Evolutionary conservation across 345 rosid genomes (phyloP).

Genomic region (Citrus cavaleriei): DNA sequence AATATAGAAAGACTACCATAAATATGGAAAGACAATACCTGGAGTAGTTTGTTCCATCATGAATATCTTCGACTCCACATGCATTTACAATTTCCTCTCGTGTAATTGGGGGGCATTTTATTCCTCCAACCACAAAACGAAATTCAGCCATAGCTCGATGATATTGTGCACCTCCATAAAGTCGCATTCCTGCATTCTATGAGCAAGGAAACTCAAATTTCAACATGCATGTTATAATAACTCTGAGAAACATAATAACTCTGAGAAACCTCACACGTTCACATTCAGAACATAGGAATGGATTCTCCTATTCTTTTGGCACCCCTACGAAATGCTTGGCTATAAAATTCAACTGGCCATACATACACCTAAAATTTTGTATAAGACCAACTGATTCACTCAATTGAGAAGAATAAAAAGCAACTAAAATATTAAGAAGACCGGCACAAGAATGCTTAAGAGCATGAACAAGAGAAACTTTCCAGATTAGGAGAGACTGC

Average conservation of each 20-base stretch:
- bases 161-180: slow-evolving; percentile 96
- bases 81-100: slow-evolving; percentile 96
- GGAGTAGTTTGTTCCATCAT: slow-evolving; percentile 95
- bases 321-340: not conserved
- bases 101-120: slow-evolving; percentile 85
- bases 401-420: no score
- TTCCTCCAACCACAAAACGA: slow-evolving; percentile 89
- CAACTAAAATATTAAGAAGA: not conserved
- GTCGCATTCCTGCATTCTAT: slow-evolving; percentile 95
- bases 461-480: not conserved
- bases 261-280: not conserved
- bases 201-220: not conserved
- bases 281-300: not conserved
- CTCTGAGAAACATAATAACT: not conserved
- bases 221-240: not conserved
- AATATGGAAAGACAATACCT: slow-evolving; percentile 40
- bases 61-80: slow-evolving; percentile 96
- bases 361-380: not conserved
- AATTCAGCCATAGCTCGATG: slow-evolving; percentile 98
- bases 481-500: not conserved
- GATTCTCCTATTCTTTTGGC: not conserved
- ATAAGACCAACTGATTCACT: not conserved
- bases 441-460: not conserved
- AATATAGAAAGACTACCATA: slow-evolving; percentile 14
- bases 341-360: not conserved